Conservation (phyloP, 768 basidiomycete genomes). For the Lactarius hengduanensis region DNA sequence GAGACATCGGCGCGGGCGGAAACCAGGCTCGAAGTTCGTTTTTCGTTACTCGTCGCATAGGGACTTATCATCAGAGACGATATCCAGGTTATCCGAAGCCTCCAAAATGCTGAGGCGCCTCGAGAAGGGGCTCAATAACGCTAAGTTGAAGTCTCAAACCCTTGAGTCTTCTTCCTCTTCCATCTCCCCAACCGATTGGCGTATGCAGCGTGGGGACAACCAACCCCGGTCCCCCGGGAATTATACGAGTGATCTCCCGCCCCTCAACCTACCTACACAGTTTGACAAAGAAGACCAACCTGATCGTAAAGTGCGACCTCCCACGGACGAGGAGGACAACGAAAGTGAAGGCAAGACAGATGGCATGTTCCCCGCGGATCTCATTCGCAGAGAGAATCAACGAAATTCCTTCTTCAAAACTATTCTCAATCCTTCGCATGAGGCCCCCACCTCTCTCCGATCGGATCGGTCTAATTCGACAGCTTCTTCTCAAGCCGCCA, state of each 20-base stretch:
- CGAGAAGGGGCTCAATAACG: slow-evolving; percentile 77
- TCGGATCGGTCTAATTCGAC: slow-evolving; percentile 39
- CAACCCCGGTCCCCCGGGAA: slow-evolving; percentile 32
- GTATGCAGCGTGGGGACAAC: slow-evolving; percentile 21
- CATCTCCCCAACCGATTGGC: slow-evolving; percentile 29
- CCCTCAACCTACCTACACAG: slow-evolving; percentile 42
- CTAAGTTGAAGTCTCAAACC: slow-evolving; percentile 62
- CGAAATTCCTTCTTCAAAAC: slow-evolving; percentile 80
- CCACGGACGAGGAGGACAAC: slow-evolving; percentile 62
- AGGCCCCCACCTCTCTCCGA: slow-evolving; percentile 38
- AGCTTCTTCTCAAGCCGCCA: slow-evolving; percentile 19
- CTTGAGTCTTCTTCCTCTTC: slow-evolving; percentile 41
- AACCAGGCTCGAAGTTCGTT: slow-evolving; percentile 83
- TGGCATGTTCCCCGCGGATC: slow-evolving; percentile 66
- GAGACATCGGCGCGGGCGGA: slow-evolving; percentile 85
- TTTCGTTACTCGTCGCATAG: slow-evolving; percentile 7
- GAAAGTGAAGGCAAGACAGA: slow-evolving; percentile 61
- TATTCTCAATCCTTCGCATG: slow-evolving; percentile 70
- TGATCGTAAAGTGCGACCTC: slow-evolving; percentile 21
- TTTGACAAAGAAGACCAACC: slow-evolving; percentile 22
- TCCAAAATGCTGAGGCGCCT: slow-evolving; percentile 86
- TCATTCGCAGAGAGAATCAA: slow-evolving; percentile 69
- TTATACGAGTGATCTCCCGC: slow-evolving; percentile 51
- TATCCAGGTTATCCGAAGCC: slow-evolving; percentile 72
- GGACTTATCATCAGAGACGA: slow-evolving; percentile 22